Evolutionary conservation across 1,139 yeast species (phyloP).

Genomic region (Trichomonascaceae sp.): DNA sequence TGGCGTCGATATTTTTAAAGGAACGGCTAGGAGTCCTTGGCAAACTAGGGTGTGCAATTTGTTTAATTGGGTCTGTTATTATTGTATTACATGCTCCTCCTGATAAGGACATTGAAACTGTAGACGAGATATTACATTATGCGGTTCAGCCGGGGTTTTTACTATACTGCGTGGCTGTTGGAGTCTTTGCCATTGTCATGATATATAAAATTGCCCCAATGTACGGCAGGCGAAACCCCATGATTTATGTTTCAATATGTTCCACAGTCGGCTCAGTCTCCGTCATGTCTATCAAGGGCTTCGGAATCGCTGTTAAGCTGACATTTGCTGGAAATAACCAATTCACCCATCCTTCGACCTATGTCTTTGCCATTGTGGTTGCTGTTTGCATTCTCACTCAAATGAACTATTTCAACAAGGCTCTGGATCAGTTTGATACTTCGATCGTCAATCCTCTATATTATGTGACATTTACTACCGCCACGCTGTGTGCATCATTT

Average conservation of each 20-base stretch:
- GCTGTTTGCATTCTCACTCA: slow-evolving; percentile 79
- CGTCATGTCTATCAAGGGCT: slow-evolving; percentile 89
- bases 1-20: slow-evolving; percentile 77
- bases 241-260: slow-evolving; percentile 85
- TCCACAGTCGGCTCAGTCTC: slow-evolving; percentile 87
- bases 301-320: slow-evolving; percentile 84
- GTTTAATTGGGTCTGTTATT: slow-evolving; percentile 83
- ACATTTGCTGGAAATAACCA: slow-evolving; percentile 87
- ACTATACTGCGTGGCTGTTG: slow-evolving; percentile 56
- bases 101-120: slow-evolving; percentile 81
- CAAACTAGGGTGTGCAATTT: slow-evolving; percentile 91
- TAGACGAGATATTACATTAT: slow-evolving; percentile 76
- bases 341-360: slow-evolving; percentile 78
- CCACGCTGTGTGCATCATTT: slow-evolving; percentile 80
- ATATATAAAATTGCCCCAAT: slow-evolving; percentile 77
- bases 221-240: slow-evolving; percentile 77
- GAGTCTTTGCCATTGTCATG: slow-evolving; percentile 66
- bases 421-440: slow-evolving; percentile 87
- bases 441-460: slow-evolving; percentile 87
- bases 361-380: slow-evolving; percentile 72
- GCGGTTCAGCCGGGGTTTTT: slow-evolving; percentile 79
- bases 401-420: slow-evolving; percentile 91
- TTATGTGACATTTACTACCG: slow-evolving; percentile 88
- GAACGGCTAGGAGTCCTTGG: slow-evolving; percentile 87
- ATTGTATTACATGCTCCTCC: slow-evolving; percentile 91